phyloP scores from a whole-genome alignment of 192 early-diverging fungal species.

The Mortierella alpina region DNA sequence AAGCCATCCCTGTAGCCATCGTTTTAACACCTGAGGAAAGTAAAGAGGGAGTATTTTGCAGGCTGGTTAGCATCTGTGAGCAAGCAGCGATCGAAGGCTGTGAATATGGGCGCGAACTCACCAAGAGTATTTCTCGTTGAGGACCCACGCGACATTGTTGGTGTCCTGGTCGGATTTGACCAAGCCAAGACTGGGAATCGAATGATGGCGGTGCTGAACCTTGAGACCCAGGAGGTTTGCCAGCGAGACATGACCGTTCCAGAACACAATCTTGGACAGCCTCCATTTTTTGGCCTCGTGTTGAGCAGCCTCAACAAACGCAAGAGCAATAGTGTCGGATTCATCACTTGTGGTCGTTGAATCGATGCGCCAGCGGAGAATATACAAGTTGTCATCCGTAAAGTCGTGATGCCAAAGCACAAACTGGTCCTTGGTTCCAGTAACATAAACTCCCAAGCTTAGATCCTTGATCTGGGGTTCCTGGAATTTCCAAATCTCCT shows the following conservation, averaged over 20 bases:
- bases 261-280: constrained; percentile 34
- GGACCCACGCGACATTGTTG: constrained; percentile 16
- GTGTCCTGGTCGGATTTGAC: constrained; percentile 9
- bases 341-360: not conserved
- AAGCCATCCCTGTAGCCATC: too few species aligned
- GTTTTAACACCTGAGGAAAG: too few species aligned
- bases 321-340: constrained; percentile 9
- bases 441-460: constrained; percentile 19
- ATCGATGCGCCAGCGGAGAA: constrained; percentile 42
- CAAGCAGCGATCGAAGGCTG: too few species aligned
- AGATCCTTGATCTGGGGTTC: constrained; percentile 5
- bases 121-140: constrained; percentile 50
- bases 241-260: constrained; percentile 16
- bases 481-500: too few species aligned
- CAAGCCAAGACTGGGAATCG: constrained; percentile 28
- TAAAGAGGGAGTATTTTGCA: too few species aligned
- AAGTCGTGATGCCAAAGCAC: constrained; percentile 49
- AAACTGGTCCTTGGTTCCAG: constrained; percentile 17
- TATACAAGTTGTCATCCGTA: constrained; percentile 40
- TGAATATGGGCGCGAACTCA: not conserved
- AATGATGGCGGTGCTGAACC: constrained; percentile 17
- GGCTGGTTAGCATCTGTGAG: not conserved
- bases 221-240: constrained; percentile 26
- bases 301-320: constrained; percentile 25
- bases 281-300: constrained; percentile 39